phyloP scores from a whole-genome alignment of 2,329 filamentous ascomycete genomes.

The Xylariaceae sp. region DNA sequence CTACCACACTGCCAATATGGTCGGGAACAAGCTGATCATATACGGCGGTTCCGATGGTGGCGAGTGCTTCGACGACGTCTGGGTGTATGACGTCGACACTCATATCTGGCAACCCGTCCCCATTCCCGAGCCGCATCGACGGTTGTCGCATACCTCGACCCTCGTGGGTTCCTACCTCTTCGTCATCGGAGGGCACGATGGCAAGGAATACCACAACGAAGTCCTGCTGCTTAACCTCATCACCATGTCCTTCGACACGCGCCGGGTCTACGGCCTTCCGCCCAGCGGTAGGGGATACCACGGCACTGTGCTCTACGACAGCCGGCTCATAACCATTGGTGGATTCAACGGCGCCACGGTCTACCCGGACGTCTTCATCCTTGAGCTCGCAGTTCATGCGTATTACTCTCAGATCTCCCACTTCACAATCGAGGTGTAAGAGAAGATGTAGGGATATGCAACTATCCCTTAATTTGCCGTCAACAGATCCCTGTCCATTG shows the following conservation, averaged over 20 bases:
- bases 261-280: slow-evolving; percentile 57
- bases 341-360: slow-evolving; percentile 64
- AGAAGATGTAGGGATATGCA: background rate
- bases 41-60: slow-evolving; percentile 65
- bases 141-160: slow-evolving; percentile 63
- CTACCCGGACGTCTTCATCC: slow-evolving; percentile 61
- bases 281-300: slow-evolving; percentile 63
- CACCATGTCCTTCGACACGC: slow-evolving; percentile 68
- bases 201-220: slow-evolving; percentile 64
- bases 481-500: too few species aligned
- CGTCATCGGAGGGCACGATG: slow-evolving; percentile 65
- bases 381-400: slow-evolving; percentile 64
- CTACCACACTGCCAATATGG: slow-evolving; percentile 70
- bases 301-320: slow-evolving; percentile 60
- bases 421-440: slow-evolving; percentile 61
- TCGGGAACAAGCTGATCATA: slow-evolving; percentile 66
- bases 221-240: slow-evolving; percentile 64
- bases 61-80: slow-evolving; percentile 68
- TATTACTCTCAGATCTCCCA: slow-evolving; percentile 72
- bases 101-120: slow-evolving; percentile 54
- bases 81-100: slow-evolving; percentile 65
- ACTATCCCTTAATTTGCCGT: too few species aligned
- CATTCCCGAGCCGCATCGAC: slow-evolving; percentile 56
- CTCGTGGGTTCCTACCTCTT: slow-evolving; percentile 67
- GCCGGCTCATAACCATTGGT: slow-evolving; percentile 57